Percentiles rank a stretch among this genome's conserved stretches.
These are phyloP conservation scores for Aspergillus novoparasiticus DNA, from an alignment of 2,329 filamentous ascomycete genomes.

Conservation along the genomic window DNA sequence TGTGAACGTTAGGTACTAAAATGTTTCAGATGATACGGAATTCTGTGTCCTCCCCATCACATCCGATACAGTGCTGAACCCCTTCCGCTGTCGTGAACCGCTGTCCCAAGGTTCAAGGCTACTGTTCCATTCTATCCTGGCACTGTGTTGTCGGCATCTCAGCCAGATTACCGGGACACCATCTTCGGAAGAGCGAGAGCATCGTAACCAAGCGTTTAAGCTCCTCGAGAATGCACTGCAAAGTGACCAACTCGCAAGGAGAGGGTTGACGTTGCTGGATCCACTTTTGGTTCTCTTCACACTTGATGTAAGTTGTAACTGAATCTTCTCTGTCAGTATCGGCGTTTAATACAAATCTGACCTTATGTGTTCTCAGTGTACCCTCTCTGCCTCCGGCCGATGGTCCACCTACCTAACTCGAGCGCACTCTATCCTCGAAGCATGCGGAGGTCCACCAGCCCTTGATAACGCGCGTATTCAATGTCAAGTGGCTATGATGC, in stretches of 20 bases:
- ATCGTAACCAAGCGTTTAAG: slow-evolving; percentile 25
- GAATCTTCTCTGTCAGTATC: not conserved
- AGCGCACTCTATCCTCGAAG: slow-evolving; percentile 28
- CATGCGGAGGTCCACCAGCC: slow-evolving; percentile 16
- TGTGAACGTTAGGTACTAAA: not conserved
- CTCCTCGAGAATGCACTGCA: slow-evolving; percentile 24
- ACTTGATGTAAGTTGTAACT: slow-evolving; percentile 30
- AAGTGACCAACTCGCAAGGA: slow-evolving; percentile 1
- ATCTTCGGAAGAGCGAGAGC: slow-evolving; percentile 4
- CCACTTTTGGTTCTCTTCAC: slow-evolving; percentile 36
- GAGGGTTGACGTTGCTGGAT: slow-evolving; percentile 24
- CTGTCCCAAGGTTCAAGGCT: slow-evolving; percentile 28
- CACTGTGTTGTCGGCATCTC: slow-evolving; percentile 36
- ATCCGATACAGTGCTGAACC: slow-evolving; percentile 34
- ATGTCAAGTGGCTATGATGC: slow-evolving; percentile 34
- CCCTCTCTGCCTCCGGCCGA: slow-evolving; percentile 36
- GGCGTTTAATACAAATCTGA: not conserved
- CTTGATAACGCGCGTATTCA: slow-evolving; percentile 25
- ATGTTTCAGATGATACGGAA: slow-evolving; percentile 35
- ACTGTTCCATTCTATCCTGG: slow-evolving; percentile 29
- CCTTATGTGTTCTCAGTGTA: slow-evolving; percentile 28
- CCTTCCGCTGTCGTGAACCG: slow-evolving; percentile 32
- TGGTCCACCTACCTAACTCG: slow-evolving; percentile 32
- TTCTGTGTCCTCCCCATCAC: slow-evolving; percentile 39
- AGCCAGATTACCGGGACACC: slow-evolving; percentile 24